These are phyloP conservation scores for Hymenoscyphus albidus DNA, from an alignment of 2,329 filamentous ascomycete genomes.

Conservation along the genomic window DNA sequence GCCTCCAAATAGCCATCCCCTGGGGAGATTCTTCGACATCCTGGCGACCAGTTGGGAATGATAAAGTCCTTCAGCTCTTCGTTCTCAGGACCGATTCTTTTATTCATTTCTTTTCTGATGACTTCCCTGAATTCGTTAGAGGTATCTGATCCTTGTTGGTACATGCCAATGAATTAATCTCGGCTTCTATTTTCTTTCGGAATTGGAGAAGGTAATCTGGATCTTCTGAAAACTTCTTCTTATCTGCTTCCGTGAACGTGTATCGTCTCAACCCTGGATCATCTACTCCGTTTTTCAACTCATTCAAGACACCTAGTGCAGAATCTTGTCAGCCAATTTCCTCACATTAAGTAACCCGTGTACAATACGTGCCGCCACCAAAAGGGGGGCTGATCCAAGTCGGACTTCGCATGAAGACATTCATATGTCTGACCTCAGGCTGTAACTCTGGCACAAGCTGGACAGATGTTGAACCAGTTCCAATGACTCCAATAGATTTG, in stretches of 20 bases:
- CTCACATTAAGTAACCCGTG: background rate
- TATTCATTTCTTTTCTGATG: constrained; percentile 43
- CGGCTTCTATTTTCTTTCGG: constrained; percentile 42
- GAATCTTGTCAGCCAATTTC: background rate
- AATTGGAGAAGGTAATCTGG: constrained; percentile 41
- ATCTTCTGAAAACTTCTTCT: constrained; percentile 39
- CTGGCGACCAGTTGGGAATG: constrained; percentile 42
- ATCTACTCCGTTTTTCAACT: constrained; percentile 22
- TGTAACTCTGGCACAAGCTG: constrained; percentile 37
- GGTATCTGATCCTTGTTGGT: constrained; percentile 40
- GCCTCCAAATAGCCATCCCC: constrained; percentile 43
- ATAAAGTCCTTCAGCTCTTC: constrained; percentile 41
- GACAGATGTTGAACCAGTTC: constrained; percentile 37
- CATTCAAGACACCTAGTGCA: constrained; percentile 16
- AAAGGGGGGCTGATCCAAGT: constrained; percentile 25
- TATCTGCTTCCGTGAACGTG: constrained; percentile 36
- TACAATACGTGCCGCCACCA: constrained; percentile 20
- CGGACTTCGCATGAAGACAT: constrained; percentile 23
- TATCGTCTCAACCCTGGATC: constrained; percentile 40
- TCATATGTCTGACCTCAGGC: constrained; percentile 25
- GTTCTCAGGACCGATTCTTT: constrained; percentile 40
- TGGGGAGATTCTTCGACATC: constrained; percentile 40
- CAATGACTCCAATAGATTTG: constrained; percentile 35
- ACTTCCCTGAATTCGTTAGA: constrained; percentile 39
- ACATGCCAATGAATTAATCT: constrained; percentile 42